Evolutionary conservation across 371 early-diverging fungal species (phyloP).

Genomic region (Mortierella sp.): DNA sequence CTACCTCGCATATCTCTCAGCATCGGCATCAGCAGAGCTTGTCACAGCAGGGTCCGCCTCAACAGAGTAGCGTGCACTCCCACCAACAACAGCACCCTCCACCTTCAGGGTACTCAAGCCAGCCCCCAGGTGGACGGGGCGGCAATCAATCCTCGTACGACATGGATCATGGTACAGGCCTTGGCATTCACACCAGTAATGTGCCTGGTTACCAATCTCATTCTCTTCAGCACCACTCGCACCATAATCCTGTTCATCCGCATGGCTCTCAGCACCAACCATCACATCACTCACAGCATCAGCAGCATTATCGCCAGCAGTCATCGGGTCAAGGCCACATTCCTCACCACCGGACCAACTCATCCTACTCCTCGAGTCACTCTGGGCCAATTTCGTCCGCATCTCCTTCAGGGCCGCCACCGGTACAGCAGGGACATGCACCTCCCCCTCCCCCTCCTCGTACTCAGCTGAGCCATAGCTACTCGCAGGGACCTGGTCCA

Average conservation of each 20-base stretch:
- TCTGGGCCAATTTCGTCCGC: slow-evolving; percentile 1
- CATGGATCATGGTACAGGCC: slow-evolving; percentile 2
- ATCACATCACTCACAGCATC: slow-evolving; percentile 1
- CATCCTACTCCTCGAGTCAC: background rate
- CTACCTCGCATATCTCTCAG: slow-evolving; percentile 13
- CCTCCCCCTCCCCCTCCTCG: slow-evolving; percentile 3
- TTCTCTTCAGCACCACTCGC: slow-evolving; percentile 2
- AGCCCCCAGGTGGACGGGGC: slow-evolving; percentile 5
- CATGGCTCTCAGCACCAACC: background rate
- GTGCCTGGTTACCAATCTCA: slow-evolving; percentile 1
- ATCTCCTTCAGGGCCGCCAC: background rate
- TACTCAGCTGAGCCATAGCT: slow-evolving; percentile 13
- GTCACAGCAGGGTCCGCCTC: slow-evolving; percentile 5
- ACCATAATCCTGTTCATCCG: background rate
- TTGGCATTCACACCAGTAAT: slow-evolving; percentile 11
- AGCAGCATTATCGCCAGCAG: slow-evolving; percentile 14
- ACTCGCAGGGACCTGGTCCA: slow-evolving; percentile 11
- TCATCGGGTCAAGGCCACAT: slow-evolving; percentile 11
- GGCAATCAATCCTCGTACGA: slow-evolving; percentile 3
- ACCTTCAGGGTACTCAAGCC: slow-evolving; percentile 9
- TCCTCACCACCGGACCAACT: background rate
- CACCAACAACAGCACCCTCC: slow-evolving; percentile 13
- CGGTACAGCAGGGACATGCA: slow-evolving; percentile 19
- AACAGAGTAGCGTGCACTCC: background rate
- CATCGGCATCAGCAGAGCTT: slow-evolving; percentile 6